Evolutionary conservation across 805 yeast genomes (phyloP).

Genomic region (Lachancea fermentati): DNA sequence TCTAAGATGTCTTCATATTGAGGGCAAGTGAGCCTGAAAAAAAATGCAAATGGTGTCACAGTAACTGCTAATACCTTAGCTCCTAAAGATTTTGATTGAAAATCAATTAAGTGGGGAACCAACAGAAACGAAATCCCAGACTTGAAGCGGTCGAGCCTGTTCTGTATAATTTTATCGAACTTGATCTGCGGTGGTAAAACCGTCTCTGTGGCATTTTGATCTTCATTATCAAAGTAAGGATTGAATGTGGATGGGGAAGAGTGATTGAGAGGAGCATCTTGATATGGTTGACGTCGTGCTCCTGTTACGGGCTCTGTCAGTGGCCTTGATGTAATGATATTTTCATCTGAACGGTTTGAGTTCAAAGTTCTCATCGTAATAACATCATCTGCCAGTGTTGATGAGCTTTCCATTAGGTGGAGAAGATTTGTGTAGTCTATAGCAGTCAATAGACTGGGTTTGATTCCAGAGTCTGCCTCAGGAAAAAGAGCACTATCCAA

Average conservation of each 20-base stretch:
- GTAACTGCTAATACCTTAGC: conserved; percentile 29
- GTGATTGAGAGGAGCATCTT: conserved; percentile 4
- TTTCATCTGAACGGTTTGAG: neutral
- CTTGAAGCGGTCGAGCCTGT: conserved; percentile 1
- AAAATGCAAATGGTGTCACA: conserved; percentile 33
- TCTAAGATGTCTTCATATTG: conserved; percentile 23
- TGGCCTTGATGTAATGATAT: conserved; percentile 9
- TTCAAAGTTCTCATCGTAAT: conserved; percentile 6
- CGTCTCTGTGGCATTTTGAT: neutral
- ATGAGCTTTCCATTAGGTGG: conserved; percentile 22
- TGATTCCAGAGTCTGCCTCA: conserved; percentile 11
- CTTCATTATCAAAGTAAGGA: conserved; percentile 23
- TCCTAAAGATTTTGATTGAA: conserved; percentile 19
- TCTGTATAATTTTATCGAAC: neutral
- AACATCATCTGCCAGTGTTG: conserved; percentile 1
- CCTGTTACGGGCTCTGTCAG: conserved; percentile 15
- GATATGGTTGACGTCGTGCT: neutral
- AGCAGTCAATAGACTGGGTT: conserved; percentile 28
- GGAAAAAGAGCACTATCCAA: neutral
- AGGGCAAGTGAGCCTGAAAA: conserved; percentile 35
- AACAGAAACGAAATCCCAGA: conserved; percentile 11
- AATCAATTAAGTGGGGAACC: conserved; percentile 32
- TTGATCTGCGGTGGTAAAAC: conserved; percentile 1
- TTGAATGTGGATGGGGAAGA: conserved; percentile 24
- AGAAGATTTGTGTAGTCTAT: conserved; percentile 28